Evolutionary conservation across 805 yeast genomes (phyloP).

Genomic region (Sugiyamaella americana): DNA sequence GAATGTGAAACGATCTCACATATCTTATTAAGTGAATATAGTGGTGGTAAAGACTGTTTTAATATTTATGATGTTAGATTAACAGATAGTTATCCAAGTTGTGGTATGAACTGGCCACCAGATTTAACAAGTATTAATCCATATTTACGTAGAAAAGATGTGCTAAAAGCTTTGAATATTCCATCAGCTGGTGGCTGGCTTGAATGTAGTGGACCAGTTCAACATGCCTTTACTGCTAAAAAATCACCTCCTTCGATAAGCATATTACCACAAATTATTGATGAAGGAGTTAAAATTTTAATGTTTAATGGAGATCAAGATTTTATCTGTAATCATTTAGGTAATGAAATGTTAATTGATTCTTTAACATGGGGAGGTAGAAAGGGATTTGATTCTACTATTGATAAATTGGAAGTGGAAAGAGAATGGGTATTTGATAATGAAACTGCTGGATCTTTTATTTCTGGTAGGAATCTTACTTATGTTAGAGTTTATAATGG

Average conservation of each 20-base stretch:
- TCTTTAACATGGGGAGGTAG: slow-evolving; percentile 60
- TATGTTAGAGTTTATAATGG: slow-evolving; percentile 68
- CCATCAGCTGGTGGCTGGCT: slow-evolving; percentile 48
- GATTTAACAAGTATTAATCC: slow-evolving; percentile 44
- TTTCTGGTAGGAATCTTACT: slow-evolving; percentile 66
- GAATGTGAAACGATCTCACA: slow-evolving; percentile 40
- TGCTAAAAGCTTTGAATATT: slow-evolving; percentile 47
- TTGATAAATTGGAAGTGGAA: slow-evolving; percentile 20
- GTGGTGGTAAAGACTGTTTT: slow-evolving; percentile 46
- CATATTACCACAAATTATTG: slow-evolving; percentile 60
- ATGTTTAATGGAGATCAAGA: slow-evolving; percentile 86
- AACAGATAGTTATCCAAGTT: slow-evolving; percentile 68
- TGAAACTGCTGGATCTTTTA: slow-evolving; percentile 38
- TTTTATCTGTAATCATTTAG: slow-evolving; percentile 76
- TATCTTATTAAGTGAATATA: slow-evolving; percentile 26
- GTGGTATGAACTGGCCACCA: slow-evolving; percentile 92
- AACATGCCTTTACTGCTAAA: slow-evolving; percentile 43
- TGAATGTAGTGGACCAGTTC: slow-evolving; percentile 69
- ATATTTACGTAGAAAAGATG: slow-evolving; percentile 44
- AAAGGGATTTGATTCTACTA: slow-evolving; percentile 26
- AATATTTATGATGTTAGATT: slow-evolving; percentile 80
- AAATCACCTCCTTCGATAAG: slow-evolving; percentile 55
- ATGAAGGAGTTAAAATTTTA: slow-evolving; percentile 48
- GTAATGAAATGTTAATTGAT: slow-evolving; percentile 62
- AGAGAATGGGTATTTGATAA: slow-evolving; percentile 44